Base-by-base conservation (phyloP, 2,329 filamentous ascomycete species). In the Pseudogymnoascus sp. region DNA sequence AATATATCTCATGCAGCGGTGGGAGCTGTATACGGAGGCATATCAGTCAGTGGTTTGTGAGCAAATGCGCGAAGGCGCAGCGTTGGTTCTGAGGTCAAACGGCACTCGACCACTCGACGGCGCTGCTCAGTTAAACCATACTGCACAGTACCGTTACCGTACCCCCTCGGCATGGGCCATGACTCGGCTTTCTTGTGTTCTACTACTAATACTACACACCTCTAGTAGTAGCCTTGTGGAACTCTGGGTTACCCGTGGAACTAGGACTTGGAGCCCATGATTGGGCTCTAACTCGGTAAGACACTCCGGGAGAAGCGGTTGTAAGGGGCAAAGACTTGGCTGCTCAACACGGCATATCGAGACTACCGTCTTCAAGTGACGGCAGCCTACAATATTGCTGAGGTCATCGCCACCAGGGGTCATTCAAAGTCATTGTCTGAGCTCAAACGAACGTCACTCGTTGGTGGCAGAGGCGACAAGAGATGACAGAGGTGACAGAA, bases 211-310 rank as follows among this genome's bases (percentile, higher is more conserved):
- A 33, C 30, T 9, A 11, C 30, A 33, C 47, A 54, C 16, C 47
- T 54, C 28, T 54, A 47, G 41, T 37, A n/a, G 35, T 33, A 54
- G 47, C 47, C 47, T 54, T 54, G 47, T 54, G 47, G 47, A 54
- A 54, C 47, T 54, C 25, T 54, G 47, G 28, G 47, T 54, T 33
- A 54, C 47, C 47, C 47, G 47, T 54, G 47, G n/a, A 54, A 54
- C 47, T 33, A 54, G 16, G 28, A 33, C 28, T 54, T 54, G 47
- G 47, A 33, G 28, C 25, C 47, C 47, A 54, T 54, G 28, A 54
- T 54, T 54, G 47, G 47, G 47, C 47, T 54, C 16, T 18, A 33
- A 54, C 28, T 35, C 47, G 47, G 47, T 54, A 54, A 35, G 47
- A 54, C 47, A 54, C 28, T 33, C 47, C 47, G 47, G 47, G 47